Evolutionary conservation across 176 grass and related monocot genomes (phyloP).

Genomic region (Lolium multiflorum): DNA sequence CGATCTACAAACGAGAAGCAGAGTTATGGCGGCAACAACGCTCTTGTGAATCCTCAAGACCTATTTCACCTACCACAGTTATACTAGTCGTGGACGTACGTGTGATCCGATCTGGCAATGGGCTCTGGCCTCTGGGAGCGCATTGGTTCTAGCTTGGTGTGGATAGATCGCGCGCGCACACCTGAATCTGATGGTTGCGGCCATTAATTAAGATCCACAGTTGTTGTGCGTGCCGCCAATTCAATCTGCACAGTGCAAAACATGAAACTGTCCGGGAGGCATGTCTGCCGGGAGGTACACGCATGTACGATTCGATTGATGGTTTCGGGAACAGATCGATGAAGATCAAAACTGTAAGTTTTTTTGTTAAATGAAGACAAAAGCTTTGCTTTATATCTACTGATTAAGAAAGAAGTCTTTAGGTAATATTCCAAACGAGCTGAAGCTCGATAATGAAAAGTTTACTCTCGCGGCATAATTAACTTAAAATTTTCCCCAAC

Average conservation of each 20-base stretch:
- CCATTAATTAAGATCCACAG: background rate
- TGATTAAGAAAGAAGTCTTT: no score
- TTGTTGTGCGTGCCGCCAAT: background rate
- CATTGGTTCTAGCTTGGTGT: background rate
- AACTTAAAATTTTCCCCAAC: no score
- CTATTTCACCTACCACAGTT: constrained; percentile 54
- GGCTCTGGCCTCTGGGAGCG: no score
- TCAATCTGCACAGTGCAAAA: background rate
- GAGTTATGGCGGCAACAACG: constrained; percentile 49
- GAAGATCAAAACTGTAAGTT: background rate
- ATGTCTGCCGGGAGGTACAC: background rate
- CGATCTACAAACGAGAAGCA: constrained; percentile 38
- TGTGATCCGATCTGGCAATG: background rate
- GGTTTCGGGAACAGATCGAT: constrained; percentile 17
- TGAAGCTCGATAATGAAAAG: no score
- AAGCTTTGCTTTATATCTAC: no score
- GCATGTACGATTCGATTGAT: constrained; percentile 38
- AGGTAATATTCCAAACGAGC: no score
- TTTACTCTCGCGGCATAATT: no score
- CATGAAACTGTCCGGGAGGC: background rate
- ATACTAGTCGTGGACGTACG: background rate
- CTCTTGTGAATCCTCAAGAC: constrained; percentile 52
- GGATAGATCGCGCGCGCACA: background rate
- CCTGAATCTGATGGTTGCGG: constrained; percentile 19
- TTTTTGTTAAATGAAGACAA: no score